Evolutionary conservation across 306 rosid species (phyloP).

Genomic region (Prunus davidiana): DNA sequence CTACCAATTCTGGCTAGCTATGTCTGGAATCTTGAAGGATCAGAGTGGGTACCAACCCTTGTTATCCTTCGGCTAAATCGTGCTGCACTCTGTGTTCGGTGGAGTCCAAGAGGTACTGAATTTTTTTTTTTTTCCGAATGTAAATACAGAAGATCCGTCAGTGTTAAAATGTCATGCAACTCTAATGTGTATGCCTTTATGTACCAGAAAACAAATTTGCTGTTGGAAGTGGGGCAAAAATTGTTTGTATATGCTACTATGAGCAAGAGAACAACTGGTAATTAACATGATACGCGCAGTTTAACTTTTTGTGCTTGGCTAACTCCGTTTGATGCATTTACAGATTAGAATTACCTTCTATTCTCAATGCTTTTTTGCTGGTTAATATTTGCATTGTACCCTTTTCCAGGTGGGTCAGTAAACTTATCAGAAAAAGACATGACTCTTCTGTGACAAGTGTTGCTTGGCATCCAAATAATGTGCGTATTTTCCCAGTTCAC

Average conservation of each 20-base stretch:
- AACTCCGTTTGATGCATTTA: not conserved
- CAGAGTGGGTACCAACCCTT: constrained; percentile 95
- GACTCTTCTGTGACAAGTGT: constrained; percentile 92
- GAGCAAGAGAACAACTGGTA: constrained; percentile 97
- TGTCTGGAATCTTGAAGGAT: constrained; percentile 94
- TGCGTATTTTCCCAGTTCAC: constrained; percentile 27
- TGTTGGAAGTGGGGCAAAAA: constrained; percentile 96
- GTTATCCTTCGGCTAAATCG: constrained; percentile 94
- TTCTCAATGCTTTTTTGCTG: not conserved
- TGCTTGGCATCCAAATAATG: constrained; percentile 98
- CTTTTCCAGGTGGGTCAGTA: constrained; percentile 96
- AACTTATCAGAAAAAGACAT: constrained; percentile 87
- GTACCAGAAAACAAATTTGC: constrained; percentile 89
- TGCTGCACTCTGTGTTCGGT: constrained; percentile 94
- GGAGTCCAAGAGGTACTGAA: constrained; percentile 93
- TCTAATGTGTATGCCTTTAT: constrained; percentile 24
- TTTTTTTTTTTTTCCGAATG: not conserved
- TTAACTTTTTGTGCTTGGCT: not conserved
- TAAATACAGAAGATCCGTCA: not conserved
- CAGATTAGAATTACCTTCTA: not conserved
- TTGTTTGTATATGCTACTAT: constrained; percentile 92
- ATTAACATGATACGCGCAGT: constrained; percentile 11
- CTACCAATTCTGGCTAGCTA: constrained; percentile 45
- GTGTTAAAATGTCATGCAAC: constrained; percentile 5
- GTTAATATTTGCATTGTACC: constrained; percentile 3